These are phyloP conservation scores for Kwoniella dejecticola DNA, from an alignment of 768 basidiomycete species.

Conservation along the genomic window DNA sequence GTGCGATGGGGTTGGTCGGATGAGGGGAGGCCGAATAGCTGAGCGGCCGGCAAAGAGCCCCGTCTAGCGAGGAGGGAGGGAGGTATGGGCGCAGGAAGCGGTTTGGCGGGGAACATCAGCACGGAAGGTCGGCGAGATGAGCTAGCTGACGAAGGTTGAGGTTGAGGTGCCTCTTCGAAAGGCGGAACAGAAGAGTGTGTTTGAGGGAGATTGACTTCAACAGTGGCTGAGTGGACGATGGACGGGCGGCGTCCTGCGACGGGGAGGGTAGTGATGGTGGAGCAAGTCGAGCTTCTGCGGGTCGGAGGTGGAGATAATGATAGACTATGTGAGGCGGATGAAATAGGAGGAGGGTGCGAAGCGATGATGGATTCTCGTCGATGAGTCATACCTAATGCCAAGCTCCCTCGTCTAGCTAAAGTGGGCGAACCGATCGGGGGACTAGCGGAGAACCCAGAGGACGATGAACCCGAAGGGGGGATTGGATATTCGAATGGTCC, in stretches of 20 bases:
- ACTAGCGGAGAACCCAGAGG: constrained; percentile 4
- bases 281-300: constrained; percentile 35
- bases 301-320: constrained; percentile 30
- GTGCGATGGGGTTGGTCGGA: constrained; percentile 11
- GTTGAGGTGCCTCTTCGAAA: constrained; percentile 8
- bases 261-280: constrained; percentile 38
- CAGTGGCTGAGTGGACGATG: constrained; percentile 36
- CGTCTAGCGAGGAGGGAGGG: constrained; percentile 38
- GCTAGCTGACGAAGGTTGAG: not conserved
- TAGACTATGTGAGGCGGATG: not conserved
- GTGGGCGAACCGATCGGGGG: constrained; percentile 4
- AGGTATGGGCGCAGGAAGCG: constrained; percentile 33
- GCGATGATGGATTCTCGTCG: constrained; percentile 17
- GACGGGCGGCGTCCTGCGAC: constrained; percentile 33
- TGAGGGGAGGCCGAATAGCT: constrained; percentile 25
- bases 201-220: constrained; percentile 17
- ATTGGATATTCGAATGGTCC: constrained; percentile 51
- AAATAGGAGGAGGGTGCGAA: not conserved
- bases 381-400: constrained; percentile 11
- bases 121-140: constrained; percentile 30
- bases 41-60: constrained; percentile 31
- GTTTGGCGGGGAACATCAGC: constrained; percentile 32
- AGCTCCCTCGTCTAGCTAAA: constrained; percentile 5
- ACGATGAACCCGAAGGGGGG: not conserved
- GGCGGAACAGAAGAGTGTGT: not conserved